Evolutionary conservation across 805 yeast genomes (phyloP).

Genomic region (Tetrapisispora taiwanensis): DNA sequence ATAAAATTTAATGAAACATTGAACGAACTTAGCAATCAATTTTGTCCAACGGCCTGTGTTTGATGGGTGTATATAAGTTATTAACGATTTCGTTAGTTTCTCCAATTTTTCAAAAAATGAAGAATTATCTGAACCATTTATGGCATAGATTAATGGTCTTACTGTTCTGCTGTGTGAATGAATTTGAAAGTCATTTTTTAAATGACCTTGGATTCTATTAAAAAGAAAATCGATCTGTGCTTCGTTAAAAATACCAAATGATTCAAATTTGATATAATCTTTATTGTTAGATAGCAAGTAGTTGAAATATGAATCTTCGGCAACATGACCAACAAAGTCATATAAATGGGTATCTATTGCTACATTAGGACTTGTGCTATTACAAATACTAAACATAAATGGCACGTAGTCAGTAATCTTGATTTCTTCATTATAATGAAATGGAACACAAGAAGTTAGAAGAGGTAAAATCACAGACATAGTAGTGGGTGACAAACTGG

Average conservation of each 20-base stretch:
- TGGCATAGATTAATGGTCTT: constrained; percentile 40
- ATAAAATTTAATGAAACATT: constrained; percentile 47
- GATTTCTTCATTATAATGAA: constrained; percentile 21
- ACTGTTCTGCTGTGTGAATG: constrained; percentile 42
- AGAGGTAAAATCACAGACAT: constrained; percentile 42
- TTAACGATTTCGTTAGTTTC: constrained; percentile 55
- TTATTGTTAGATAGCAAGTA: constrained; percentile 12
- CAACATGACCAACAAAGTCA: constrained; percentile 51
- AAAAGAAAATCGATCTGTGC: constrained; percentile 52
- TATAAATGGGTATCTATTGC: constrained; percentile 56
- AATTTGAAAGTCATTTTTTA: constrained; percentile 30
- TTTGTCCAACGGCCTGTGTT: constrained; percentile 84
- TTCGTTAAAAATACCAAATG: constrained; percentile 53
- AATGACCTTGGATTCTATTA: constrained; percentile 40
- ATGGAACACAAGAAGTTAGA: constrained; percentile 46
- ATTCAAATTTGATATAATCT: constrained; percentile 22
- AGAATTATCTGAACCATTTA: constrained; percentile 41
- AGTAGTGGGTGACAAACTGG: constrained; percentile 45
- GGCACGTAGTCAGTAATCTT: constrained; percentile 52
- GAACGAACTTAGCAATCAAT: constrained; percentile 55
- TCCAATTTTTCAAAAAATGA: constrained; percentile 42
- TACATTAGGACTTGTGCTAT: constrained; percentile 37
- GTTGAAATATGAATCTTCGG: constrained; percentile 37
- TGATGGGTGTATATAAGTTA: constrained; percentile 85
- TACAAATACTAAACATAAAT: constrained; percentile 65